Percentiles rank a stretch among this genome's conserved stretches.
Evolutionary conservation across 306 rosid genomes (phyloP).

Genomic region (Echinosophora koreensis): DNA sequence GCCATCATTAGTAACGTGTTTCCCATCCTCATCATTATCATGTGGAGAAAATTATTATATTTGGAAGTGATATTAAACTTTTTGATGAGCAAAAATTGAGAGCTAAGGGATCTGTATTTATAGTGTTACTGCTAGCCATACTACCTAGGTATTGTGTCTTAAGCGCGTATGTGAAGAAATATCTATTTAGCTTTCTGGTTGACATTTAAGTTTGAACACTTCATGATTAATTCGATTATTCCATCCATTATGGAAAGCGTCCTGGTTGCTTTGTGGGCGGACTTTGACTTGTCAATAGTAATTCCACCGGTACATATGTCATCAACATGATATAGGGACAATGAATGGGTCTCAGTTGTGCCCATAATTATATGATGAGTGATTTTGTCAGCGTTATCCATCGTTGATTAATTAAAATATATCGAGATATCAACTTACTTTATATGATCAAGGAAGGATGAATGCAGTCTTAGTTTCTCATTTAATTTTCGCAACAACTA

Average conservation of each 20-base stretch:
- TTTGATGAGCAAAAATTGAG: conserved; percentile 4
- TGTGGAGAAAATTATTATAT: background rate
- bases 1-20: background rate
- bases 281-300: conserved; percentile 20
- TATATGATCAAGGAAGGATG: too few relatives aligned
- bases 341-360: background rate
- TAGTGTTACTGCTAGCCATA: conserved; percentile 10
- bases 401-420: too few relatives aligned
- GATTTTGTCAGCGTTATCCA: too few relatives aligned
- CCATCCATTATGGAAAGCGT: background rate
- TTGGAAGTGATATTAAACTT: background rate
- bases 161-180: background rate
- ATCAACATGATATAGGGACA: background rate
- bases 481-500: background rate
- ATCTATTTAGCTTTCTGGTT: background rate
- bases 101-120: conserved; percentile 25
- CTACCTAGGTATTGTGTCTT: too few relatives aligned
- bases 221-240: background rate
- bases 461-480: too few relatives aligned
- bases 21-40: background rate
- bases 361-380: background rate
- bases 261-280: background rate
- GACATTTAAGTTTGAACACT: conserved; percentile 10
- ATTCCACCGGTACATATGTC: background rate
- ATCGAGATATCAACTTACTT: too few relatives aligned